A percentile compares a stretch with the other conserved stretches of the same genome.
phyloP scores from a whole-genome alignment of 2,329 filamentous ascomycete species.

The Fusarium sp. region DNA sequence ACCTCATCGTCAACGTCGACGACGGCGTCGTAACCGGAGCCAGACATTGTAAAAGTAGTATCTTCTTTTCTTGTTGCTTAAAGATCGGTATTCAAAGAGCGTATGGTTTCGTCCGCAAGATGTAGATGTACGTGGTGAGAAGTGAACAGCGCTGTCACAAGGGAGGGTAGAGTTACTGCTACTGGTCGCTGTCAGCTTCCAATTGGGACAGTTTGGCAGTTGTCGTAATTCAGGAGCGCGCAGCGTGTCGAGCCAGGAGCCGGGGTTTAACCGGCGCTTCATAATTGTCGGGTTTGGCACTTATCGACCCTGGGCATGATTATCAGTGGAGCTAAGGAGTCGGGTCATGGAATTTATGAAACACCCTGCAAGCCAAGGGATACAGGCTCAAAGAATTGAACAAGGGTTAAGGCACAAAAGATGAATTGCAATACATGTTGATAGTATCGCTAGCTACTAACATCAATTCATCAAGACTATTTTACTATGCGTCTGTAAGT shows the following conservation, averaged over 20 bases:
- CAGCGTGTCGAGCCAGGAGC: conserved; percentile 36
- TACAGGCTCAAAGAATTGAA: background rate
- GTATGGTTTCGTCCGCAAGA: background rate
- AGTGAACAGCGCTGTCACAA: conserved; percentile 21
- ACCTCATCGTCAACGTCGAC: conserved; percentile 98
- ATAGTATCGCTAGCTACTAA: too few relatives aligned
- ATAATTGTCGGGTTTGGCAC: conserved; percentile 4
- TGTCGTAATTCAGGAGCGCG: conserved; percentile 54
- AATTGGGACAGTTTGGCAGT: conserved; percentile 52
- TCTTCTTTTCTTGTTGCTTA: background rate
- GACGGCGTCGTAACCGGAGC: conserved; percentile 95
- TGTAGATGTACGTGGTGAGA: conserved; percentile 12
- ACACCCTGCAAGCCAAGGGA: conserved; percentile 16
- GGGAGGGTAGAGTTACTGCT: conserved; percentile 32
- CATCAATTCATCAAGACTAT: background rate
- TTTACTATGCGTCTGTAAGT: background rate
- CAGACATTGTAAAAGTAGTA: conserved; percentile 71
- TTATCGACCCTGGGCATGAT: conserved; percentile 16
- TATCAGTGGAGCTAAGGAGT: conserved; percentile 29
- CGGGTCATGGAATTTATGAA: conserved; percentile 1
- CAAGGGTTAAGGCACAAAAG: background rate
- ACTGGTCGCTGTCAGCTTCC: conserved; percentile 35
- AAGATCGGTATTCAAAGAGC: background rate
- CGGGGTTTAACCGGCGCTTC: conserved; percentile 46
- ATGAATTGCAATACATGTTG: background rate